A percentile compares a stretch with the other conserved stretches of the same genome.
Conservation (phyloP, 2,329 filamentous ascomycete genomes). For the Laburnicola sp. region DNA sequence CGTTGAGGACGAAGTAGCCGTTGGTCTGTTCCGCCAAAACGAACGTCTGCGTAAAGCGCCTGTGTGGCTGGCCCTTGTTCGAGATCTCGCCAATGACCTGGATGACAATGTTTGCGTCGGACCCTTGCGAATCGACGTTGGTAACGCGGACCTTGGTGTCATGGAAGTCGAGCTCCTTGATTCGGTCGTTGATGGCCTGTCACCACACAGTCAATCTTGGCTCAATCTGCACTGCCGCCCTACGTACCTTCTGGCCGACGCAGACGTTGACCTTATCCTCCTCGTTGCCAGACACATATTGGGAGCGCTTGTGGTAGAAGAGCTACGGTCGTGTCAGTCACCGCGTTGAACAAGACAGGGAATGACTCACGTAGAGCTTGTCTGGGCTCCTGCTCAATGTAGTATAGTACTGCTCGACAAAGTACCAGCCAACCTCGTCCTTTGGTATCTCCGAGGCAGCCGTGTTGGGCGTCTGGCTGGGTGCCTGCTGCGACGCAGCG, state of each 20-base stretch:
- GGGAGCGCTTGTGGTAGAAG: slow-evolving; percentile 97
- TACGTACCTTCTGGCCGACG: slow-evolving; percentile 79
- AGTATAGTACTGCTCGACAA: slow-evolving; percentile 99
- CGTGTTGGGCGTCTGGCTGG: slow-evolving; percentile 33
- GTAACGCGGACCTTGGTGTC: slow-evolving; percentile 98
- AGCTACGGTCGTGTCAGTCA: slow-evolving; percentile 54
- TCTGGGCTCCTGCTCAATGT: slow-evolving; percentile 92
- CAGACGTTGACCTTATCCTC: slow-evolving; percentile 85
- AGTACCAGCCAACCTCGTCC: slow-evolving; percentile 98
- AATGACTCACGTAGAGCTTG: slow-evolving; percentile 70
- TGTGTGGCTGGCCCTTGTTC: slow-evolving; percentile 86
- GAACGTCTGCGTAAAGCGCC: slow-evolving; percentile 97
- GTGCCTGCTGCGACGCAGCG: slow-evolving; percentile 28
- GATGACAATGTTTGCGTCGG: slow-evolving; percentile 90
- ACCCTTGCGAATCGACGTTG: slow-evolving; percentile 96
- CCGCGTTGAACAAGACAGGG: not conserved
- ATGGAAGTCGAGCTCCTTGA: slow-evolving; percentile 89
- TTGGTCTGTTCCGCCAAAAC: slow-evolving; percentile 94
- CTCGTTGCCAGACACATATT: slow-evolving; percentile 89
- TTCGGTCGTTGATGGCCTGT: slow-evolving; percentile 89
- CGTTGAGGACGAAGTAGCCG: slow-evolving; percentile 97
- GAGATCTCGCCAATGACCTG: slow-evolving; percentile 98
- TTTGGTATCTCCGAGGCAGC: slow-evolving; percentile 61
- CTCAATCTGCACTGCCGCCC: not conserved
- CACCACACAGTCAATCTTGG: slow-evolving; percentile 20